Evolutionary conservation across 495 filamentous ascomycete species (phyloP), one percentile per base, ranked within the genome.

Genomic region (Glonium stellatum): DNA sequence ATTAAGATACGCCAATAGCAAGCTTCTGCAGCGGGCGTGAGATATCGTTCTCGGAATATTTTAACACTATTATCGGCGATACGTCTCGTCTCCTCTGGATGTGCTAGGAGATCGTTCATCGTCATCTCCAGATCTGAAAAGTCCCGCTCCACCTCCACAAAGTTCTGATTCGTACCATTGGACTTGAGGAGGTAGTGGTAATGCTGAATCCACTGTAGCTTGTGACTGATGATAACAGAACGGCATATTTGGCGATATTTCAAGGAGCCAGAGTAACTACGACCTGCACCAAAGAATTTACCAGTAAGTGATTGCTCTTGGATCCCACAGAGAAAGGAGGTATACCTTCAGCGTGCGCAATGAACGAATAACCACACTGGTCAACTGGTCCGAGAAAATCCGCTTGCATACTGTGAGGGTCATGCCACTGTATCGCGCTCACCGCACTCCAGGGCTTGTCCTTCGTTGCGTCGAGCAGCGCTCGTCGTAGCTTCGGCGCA

Each of bases 241-340:
- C 75, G 75, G 67, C 84, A 87, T 60, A 82, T 81, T 25, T 82
- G 78, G 1, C 83, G 75, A 56, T 84, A 85, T 61, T 82, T 82
- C 35, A 79, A 75, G 5, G 79, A 73, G n/a, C 80, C 82, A 5
- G 80, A 83, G 72, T 79, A 85, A 54, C 27, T 53, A 21, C 64
- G 57, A 19, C 64, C 64, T 66, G 44, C 5, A 19, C 12, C 6
- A 15, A 15, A 9, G 27, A 41, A 42, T 57, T 3, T 48, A 34
- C 8, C 13, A 22, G 21, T 46, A 59, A n/a, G n/a, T n/a, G n/a
- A n/a, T n/a, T n/a, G n/a, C n/a, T n/a, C n/a, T n/a, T n/a, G n/a
- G n/a, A n/a, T n/a, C n/a, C n/a, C n/a, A n/a, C n/a, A n/a, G n/a
- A n/a, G n/a, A n/a, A n/a, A n/a, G n/a, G n/a, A n/a, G 12, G 27